Base-by-base conservation (phyloP, 2,329 filamentous ascomycete species). In the Aureobasidium pullulans region DNA sequence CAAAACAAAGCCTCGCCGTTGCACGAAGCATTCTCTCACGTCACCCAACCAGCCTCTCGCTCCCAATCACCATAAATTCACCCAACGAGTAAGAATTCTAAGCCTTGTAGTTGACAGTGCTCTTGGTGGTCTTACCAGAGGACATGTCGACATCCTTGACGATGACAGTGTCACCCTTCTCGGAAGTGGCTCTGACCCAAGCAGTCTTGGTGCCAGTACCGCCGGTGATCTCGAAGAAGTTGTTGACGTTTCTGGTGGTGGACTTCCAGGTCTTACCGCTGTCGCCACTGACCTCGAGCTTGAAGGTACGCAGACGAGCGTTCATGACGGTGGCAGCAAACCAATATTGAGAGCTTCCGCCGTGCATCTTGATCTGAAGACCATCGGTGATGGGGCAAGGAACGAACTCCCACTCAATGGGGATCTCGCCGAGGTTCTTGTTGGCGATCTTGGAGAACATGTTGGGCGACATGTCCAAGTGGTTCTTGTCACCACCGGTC, bases 261-360 rank as follows among this genome's bases (percentile, higher is more conserved):
- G 68, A 52, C 69, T 79, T 69, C 84, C 84, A 87, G 13, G 79
- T 81, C 57, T 65, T 76, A 16, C 84, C 84, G 10, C 80, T 77
- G 66, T 87, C 80, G 16, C 77, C 82, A 61, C 80, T 83, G 60
- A 87, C 83, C 64, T 87, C 83, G 28, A 87, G 75, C 63, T 73
- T 76, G 57, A 74, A 65, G 42, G 87, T 77, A 15, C 77, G 76
- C 61, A 81, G 75, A 68, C 84, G 85, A 66, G 81, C 73, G 71
- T 87, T 86, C 66, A 85, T 76, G 44, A 87, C 83, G 69, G 88
- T 85, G 77, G 84, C 84, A 49, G 76, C 77, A 72, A 84, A 83
- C 80, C 80, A 83, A 69, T 77, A 76, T 32, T 71, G 67, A 4
- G 77, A 79, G 3, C 77, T 76, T 28, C 79, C 79, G 23, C 75